Base-by-base conservation (phyloP, 2,329 filamentous ascomycete species). In the Aspergillus intermedius region DNA sequence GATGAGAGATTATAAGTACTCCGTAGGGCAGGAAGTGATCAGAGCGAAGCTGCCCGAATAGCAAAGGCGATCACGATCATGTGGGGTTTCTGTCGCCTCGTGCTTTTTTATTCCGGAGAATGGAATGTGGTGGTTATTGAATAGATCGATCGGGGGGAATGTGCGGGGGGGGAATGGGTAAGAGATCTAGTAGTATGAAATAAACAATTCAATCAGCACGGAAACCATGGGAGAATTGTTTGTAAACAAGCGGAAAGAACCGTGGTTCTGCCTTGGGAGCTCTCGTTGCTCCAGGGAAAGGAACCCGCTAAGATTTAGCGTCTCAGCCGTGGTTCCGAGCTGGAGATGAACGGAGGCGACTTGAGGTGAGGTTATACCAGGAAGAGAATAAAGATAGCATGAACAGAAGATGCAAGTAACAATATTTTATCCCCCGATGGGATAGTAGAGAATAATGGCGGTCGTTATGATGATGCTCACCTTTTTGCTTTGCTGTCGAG, bases 41-140 rank as follows among this genome's bases (percentile, higher is more conserved):
- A 44, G 41, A 43, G 37, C 37, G 37, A 35, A 47, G 49, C 56
- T 56, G 55, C 56, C 53, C 59, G 44, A 44, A 52, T 23, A 46
- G 52, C 39, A 59, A 51, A 54, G 54, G 44, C 37, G 37, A 40
- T 19, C 37, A 22, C 37, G 37, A 40, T 40, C 37, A 40, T 40
- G 37, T 40, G 37, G 37, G 37, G 37, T 40, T 40, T 17, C 9
- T n/a, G 34, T 30, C 25, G 25, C 25, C 25, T 30, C 25, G 25
- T 28, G 3, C 9, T 30, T 30, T 30, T 30, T 30, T 30, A 30
- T 30, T 30, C 25, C 25, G 25, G 10, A 30, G 25, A 30, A 30
- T 30, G 25, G 25, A 30, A 30, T 30, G 25, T 30, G 25, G 25
- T 30, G 25, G 10, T 30, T 30, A 12, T 30, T 30, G 25, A 30